Evolutionary conservation across 257 asterid species (phyloP).

Genomic region (Nicotiana knightiana): DNA sequence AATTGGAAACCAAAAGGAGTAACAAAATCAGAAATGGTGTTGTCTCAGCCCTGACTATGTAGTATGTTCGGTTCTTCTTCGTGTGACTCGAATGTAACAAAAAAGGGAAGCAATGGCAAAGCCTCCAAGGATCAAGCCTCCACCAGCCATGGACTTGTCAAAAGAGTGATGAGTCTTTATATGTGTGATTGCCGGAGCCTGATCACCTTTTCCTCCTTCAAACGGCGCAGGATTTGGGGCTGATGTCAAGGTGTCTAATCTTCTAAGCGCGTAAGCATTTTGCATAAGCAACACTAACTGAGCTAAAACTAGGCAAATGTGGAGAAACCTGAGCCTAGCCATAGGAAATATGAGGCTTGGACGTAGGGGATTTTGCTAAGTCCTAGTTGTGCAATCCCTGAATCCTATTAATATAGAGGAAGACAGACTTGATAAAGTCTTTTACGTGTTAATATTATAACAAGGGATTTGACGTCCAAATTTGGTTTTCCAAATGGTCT

Average conservation of each 20-base stretch:
- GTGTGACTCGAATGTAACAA: slow-evolving; percentile 32
- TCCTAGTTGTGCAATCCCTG: neutral
- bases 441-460: neutral
- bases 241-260: neutral
- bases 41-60: neutral
- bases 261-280: slow-evolving; percentile 11
- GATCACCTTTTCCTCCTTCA: neutral
- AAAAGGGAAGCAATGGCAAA: slow-evolving; percentile 29
- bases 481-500: slow-evolving; percentile 1
- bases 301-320: neutral
- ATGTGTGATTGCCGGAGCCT: neutral
- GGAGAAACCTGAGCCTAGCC: slow-evolving; percentile 13
- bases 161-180: slow-evolving; percentile 15
- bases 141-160: slow-evolving; percentile 25
- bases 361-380: neutral
- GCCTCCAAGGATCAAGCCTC: slow-evolving; percentile 38
- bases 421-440: neutral
- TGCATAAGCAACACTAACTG: neutral
- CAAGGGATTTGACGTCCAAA: neutral
- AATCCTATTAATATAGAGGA: neutral
- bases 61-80: slow-evolving; percentile 11
- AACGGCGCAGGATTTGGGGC: slow-evolving; percentile 18
- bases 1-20: neutral
- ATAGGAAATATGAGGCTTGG: neutral
- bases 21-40: neutral